Base-by-base conservation (phyloP, 768 basidiomycete species). In the Amanita fuliginea region DNA sequence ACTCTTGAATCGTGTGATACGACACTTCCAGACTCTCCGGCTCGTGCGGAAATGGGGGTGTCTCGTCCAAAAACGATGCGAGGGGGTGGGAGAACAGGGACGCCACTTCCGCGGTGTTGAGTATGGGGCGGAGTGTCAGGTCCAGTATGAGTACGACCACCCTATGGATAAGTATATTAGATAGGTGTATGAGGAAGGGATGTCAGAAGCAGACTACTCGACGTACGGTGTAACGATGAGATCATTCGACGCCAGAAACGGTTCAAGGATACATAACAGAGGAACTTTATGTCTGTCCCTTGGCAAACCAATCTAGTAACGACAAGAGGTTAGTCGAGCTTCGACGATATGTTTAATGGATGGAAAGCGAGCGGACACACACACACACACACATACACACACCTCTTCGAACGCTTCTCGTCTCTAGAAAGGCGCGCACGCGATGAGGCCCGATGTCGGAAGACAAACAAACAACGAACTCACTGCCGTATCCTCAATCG, bases 321-420 rank as follows among this genome's bases (percentile, higher is more conserved):
- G 16, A 42, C 14, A 2, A 39, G 47, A 35, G 55, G 32, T 30
- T 46, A 40, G 46, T 24, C 7, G 7, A 43, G 7, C 6, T 32
- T 32, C 4, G 30, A 32, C 30, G 22, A 24, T 5, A 24, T 24
- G 30, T 32, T 32, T 10, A 4, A 32, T n/a, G 5, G 22, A 42
- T 6, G 21, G 14, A 11, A 24, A 9, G 14, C 13, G 19, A 22
- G 7, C 10, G n/a, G n/a, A n/a, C n/a, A n/a, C n/a, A n/a, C n/a
- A n/a, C n/a, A n/a, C n/a, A n/a, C n/a, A n/a, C n/a, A n/a, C n/a
- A n/a, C n/a, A n/a, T n/a, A n/a, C n/a, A 51, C 62, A 6, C 49
- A 90, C 92, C 77, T 95, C 92, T 64, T 95, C 92, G 51, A 78
- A 92, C 0, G 91, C 90, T 67, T 94, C 91, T 37, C 91, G 74